phyloP scores from a whole-genome alignment of 1,284 basidiomycete species.

The Microstroma glucosiphilum region DNA sequence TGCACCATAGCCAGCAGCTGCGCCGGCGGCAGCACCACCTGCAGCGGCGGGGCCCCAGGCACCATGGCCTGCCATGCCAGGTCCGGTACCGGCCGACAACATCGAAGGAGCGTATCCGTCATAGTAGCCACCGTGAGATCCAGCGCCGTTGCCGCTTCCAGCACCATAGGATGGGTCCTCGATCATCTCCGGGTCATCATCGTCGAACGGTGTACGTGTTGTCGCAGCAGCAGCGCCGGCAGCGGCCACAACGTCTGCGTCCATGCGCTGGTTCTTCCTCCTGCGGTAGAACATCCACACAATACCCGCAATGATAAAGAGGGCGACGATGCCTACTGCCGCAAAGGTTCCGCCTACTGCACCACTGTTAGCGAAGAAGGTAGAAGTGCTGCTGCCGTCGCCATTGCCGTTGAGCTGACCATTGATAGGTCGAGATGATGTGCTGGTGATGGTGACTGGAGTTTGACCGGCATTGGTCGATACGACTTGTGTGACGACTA shows the following conservation, averaged over 20 bases:
- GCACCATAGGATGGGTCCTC: conserved; percentile 36
- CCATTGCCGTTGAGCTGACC: conserved; percentile 18
- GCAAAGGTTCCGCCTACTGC: conserved; percentile 49
- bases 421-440: conserved; percentile 12
- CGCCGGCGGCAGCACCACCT: conserved; percentile 30
- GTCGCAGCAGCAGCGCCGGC: conserved; percentile 48
- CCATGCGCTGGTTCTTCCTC: conserved; percentile 45
- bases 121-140: conserved; percentile 23
- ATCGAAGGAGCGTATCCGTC: conserved; percentile 39
- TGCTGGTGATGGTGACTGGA: conserved; percentile 23
- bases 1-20: conserved; percentile 27
- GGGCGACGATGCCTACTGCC: conserved; percentile 43
- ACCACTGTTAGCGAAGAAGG: conserved; percentile 44
- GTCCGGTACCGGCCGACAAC: conserved; percentile 33
- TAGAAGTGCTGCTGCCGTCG: conserved; percentile 13
- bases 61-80: conserved; percentile 42
- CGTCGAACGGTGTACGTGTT: conserved; percentile 47
- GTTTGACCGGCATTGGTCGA: not conserved
- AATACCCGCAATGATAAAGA: conserved; percentile 29
- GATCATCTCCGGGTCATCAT: conserved; percentile 50
- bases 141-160: no score
- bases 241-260: conserved; percentile 48
- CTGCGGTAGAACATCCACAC: conserved; percentile 43
- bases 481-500: not conserved
- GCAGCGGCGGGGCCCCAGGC: conserved; percentile 37